Conservation (phyloP, 345 rosid genomes). For the Populus nigra region DNA sequence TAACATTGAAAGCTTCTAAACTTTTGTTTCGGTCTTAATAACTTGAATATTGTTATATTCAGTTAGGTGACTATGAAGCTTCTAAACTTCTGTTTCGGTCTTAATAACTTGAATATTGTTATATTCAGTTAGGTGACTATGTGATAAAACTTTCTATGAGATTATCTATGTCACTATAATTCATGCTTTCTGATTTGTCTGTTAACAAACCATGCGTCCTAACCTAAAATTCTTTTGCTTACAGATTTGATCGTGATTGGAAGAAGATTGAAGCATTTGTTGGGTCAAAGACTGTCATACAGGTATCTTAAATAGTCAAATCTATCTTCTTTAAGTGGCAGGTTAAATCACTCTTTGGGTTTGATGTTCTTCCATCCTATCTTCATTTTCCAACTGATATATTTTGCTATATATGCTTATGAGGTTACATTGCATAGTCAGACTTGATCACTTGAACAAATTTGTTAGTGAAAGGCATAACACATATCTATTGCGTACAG, state of each 20-base stretch:
- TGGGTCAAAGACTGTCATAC: conserved; percentile 90
- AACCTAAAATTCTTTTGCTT: conserved; percentile 6
- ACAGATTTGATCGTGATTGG: conserved; percentile 95
- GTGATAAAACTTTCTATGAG: not conserved
- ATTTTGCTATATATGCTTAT: not conserved
- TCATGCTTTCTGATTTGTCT: not conserved
- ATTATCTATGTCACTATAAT: not conserved
- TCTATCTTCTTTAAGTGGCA: not conserved
- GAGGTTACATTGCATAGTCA: not conserved
- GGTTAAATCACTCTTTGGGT: not conserved
- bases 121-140: not conserved
- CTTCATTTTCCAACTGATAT: not conserved
- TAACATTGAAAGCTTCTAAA: not conserved
- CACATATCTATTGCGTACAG: not conserved
- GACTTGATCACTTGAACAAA: not conserved
- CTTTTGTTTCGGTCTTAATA: not conserved
- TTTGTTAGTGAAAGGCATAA: not conserved
- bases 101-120: not conserved
- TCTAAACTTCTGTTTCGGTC: not conserved
- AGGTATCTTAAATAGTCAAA: conserved; percentile 43
- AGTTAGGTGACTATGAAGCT: not conserved
- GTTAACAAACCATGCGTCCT: not conserved
- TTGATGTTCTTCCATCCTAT: not conserved
- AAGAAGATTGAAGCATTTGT: conserved; percentile 97
- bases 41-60: not conserved